Percentiles rank a stretch among this genome's conserved stretches.
Conservation (phyloP, 225 moss, liverwort and hornwort genomes). For the Bryoerythrophyllum caledonicum region DNA sequence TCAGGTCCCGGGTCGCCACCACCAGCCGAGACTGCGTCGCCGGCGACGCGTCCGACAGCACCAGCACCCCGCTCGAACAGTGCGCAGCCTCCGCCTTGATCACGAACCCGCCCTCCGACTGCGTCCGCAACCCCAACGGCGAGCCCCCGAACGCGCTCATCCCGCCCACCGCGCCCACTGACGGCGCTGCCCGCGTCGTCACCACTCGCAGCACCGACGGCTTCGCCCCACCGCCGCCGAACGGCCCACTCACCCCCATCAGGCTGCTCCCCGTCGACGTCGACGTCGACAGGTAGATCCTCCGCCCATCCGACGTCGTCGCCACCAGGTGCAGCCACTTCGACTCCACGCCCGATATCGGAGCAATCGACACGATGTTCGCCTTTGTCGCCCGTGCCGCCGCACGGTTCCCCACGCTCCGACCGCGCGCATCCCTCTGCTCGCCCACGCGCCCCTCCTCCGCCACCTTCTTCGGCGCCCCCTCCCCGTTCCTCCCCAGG, state of each 20-base stretch:
- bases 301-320: constrained; percentile 88
- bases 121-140: constrained; percentile 57
- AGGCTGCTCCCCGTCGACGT: constrained; percentile 71
- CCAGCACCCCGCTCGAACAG: constrained; percentile 84
- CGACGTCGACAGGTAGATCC: constrained; percentile 90
- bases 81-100: constrained; percentile 92
- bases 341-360: constrained; percentile 81
- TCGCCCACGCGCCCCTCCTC: constrained; percentile 97
- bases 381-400: constrained; percentile 68
- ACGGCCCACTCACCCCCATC: constrained; percentile 48
- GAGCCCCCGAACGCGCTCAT: constrained; percentile 49
- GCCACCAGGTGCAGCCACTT: constrained; percentile 98
- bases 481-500: constrained; percentile 78
- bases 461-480: constrained; percentile 78
- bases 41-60: constrained; percentile 91
- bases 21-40: constrained; percentile 69
- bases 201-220: constrained; percentile 95
- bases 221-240: constrained; percentile 61
- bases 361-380: constrained; percentile 80
- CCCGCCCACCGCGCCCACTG: constrained; percentile 65
- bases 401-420: constrained; percentile 61
- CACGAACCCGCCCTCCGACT: constrained; percentile 71
- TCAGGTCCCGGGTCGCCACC: constrained; percentile 81
- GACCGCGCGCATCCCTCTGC: constrained; percentile 73
- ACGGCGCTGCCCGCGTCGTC: constrained; percentile 91